Conservation (phyloP, 805 yeast species). For the Sugiyamaella floridensis region DNA sequence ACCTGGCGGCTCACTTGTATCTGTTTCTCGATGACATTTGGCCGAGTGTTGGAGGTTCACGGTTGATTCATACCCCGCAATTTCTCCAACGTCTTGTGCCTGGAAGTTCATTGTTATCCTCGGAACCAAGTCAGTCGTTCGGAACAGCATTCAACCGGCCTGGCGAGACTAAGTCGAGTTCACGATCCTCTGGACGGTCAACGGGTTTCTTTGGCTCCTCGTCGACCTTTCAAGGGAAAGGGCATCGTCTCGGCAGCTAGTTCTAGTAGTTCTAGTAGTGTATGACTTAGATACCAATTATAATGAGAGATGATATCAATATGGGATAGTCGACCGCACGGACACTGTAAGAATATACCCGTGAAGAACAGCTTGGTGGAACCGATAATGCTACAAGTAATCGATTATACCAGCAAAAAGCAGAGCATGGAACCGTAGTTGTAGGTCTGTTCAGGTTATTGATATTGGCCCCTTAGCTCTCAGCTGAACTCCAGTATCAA, state of each 20-base stretch:
- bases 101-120: neutral
- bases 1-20: slow-evolving; percentile 29
- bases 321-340: no score
- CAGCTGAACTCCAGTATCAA: no score
- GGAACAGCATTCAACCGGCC: slow-evolving; percentile 3
- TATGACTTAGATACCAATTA: neutral
- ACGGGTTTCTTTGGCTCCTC: neutral
- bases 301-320: no score
- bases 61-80: slow-evolving; percentile 6
- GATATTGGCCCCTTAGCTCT: no score
- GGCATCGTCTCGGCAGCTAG: slow-evolving; percentile 23
- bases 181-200: neutral
- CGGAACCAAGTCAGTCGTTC: neutral
- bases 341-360: no score
- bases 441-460: no score
- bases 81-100: slow-evolving; percentile 1
- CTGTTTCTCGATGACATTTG: slow-evolving; percentile 26
- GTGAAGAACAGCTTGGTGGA: no score
- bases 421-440: no score
- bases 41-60: slow-evolving; percentile 27
- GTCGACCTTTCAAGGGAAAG: slow-evolving; percentile 18
- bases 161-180: neutral
- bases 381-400: no score
- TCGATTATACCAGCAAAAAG: no score
- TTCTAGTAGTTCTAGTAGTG: no score